Evolutionary conservation across 495 filamentous ascomycete genomes (phyloP).

Genomic region (Neurospora sp.): DNA sequence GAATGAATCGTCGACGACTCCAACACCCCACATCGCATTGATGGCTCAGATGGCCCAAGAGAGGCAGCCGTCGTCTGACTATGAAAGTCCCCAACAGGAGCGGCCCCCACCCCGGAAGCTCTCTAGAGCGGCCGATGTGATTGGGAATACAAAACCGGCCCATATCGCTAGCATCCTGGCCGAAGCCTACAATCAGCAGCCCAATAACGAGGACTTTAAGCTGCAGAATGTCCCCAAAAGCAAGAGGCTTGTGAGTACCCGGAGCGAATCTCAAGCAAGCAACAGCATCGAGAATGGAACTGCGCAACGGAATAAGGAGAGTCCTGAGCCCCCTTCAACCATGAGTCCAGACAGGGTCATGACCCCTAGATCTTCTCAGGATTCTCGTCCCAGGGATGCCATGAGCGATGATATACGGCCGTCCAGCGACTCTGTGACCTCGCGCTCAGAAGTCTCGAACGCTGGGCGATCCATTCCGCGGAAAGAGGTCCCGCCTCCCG

Average conservation of each 20-base stretch:
- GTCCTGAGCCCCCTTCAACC: constrained; percentile 4
- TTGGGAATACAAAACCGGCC: constrained; percentile 21
- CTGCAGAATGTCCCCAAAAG: constrained; percentile 65
- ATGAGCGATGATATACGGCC: constrained; percentile 23
- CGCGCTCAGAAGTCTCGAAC: constrained; percentile 15
- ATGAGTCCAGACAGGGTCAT: constrained; percentile 31
- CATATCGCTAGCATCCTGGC: background rate
- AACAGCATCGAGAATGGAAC: constrained; percentile 19
- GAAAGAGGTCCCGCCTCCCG: constrained; percentile 35
- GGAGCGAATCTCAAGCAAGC: constrained; percentile 51
- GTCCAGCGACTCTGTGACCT: constrained; percentile 29
- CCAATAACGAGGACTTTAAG: constrained; percentile 50
- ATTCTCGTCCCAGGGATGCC: constrained; percentile 37
- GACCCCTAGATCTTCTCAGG: constrained; percentile 40
- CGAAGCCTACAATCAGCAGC: constrained; percentile 2
- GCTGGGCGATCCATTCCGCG: constrained; percentile 31
- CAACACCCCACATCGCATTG: constrained; percentile 82
- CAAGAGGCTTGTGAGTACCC: constrained; percentile 50
- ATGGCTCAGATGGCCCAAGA: constrained; percentile 88
- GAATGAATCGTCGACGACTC: constrained; percentile 33
- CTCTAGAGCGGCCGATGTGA: constrained; percentile 32
- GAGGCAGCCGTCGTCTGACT: constrained; percentile 47
- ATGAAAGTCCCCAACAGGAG: constrained; percentile 33
- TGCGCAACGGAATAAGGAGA: constrained; percentile 23
- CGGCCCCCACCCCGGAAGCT: constrained; percentile 29